A percentile compares a stretch with the other conserved stretches of the same genome.
Conservation (phyloP, 139 green algal genomes). For the Picochlorum sp. region DNA sequence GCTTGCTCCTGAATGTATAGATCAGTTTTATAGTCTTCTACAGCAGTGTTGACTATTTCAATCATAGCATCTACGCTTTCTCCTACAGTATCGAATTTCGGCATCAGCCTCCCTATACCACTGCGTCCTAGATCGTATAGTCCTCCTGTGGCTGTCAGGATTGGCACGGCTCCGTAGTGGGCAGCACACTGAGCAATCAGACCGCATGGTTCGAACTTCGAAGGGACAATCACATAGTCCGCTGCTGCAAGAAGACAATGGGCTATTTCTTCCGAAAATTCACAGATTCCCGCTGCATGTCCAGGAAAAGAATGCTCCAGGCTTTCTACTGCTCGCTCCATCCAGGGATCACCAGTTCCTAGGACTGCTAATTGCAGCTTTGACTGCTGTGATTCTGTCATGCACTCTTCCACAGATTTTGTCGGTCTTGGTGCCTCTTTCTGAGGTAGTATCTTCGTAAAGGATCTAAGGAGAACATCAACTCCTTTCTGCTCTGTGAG, state of each 20-base stretch:
- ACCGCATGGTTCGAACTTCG: slow-evolving; percentile 74
- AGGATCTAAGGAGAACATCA: slow-evolving; percentile 64
- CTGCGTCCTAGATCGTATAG: slow-evolving; percentile 53
- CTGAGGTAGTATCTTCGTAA: slow-evolving; percentile 41
- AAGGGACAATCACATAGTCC: slow-evolving; percentile 73
- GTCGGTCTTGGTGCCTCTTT: neutral
- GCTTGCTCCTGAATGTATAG: slow-evolving; percentile 22
- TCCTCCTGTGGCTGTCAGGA: slow-evolving; percentile 59
- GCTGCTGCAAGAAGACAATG: slow-evolving; percentile 65
- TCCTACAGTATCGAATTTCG: slow-evolving; percentile 3
- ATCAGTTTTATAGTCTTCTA: slow-evolving; percentile 22
- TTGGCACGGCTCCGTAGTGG: slow-evolving; percentile 66
- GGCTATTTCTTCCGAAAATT: slow-evolving; percentile 57
- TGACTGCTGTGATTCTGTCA: neutral
- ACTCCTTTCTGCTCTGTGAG: slow-evolving; percentile 77
- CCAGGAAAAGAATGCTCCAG: slow-evolving; percentile 48
- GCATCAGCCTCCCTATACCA: slow-evolving; percentile 16
- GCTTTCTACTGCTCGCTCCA: slow-evolving; percentile 47
- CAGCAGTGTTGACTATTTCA: slow-evolving; percentile 17
- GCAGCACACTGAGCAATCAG: slow-evolving; percentile 64
- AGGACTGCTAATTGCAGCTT: slow-evolving; percentile 40
- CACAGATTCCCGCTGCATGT: slow-evolving; percentile 38
- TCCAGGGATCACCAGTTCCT: slow-evolving; percentile 43
- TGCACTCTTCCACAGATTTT: neutral
- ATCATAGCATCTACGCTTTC: slow-evolving; percentile 28